phyloP scores from a whole-genome alignment of 2,329 filamentous ascomycete species.

The Drechslerella dactyloides region DNA sequence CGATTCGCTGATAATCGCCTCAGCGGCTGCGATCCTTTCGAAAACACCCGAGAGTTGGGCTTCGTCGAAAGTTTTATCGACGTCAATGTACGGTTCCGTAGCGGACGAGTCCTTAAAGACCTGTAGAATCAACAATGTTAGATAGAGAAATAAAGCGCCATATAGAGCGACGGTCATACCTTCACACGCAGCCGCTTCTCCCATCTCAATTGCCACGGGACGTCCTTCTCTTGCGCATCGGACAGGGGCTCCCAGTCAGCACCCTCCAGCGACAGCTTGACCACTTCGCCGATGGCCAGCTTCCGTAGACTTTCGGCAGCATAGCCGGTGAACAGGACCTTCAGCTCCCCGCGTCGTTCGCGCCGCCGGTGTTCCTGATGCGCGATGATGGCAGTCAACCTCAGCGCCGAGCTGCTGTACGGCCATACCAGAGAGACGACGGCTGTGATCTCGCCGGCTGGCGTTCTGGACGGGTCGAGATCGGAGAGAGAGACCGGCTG shows the following conservation, averaged over 20 bases:
- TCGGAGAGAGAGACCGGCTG: slow-evolving; percentile 29
- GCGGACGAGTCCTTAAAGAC: slow-evolving; percentile 28
- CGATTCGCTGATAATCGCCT: slow-evolving; percentile 37
- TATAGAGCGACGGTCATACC: slow-evolving; percentile 1
- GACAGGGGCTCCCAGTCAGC: slow-evolving; percentile 38
- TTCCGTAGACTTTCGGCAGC: slow-evolving; percentile 47
- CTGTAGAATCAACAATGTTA: slow-evolving; percentile 6
- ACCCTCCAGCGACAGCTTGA: slow-evolving; percentile 53
- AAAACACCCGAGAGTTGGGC: slow-evolving; percentile 30
- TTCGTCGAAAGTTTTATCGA: slow-evolving; percentile 33
- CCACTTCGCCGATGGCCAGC: slow-evolving; percentile 53
- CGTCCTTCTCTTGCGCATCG: slow-evolving; percentile 34
- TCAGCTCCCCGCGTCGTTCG: slow-evolving; percentile 50
- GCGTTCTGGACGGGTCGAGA: slow-evolving; percentile 27
- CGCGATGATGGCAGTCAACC: slow-evolving; percentile 52
- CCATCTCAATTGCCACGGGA: slow-evolving; percentile 48
- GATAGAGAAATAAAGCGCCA: background rate
- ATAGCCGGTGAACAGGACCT: slow-evolving; percentile 52
- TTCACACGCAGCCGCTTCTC: slow-evolving; percentile 39
- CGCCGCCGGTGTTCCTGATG: slow-evolving; percentile 51
- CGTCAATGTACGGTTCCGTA: slow-evolving; percentile 28
- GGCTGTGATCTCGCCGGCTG: slow-evolving; percentile 50
- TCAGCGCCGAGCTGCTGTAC: slow-evolving; percentile 52
- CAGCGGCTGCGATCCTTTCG: slow-evolving; percentile 38
- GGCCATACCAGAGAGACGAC: slow-evolving; percentile 54